Percentiles rank a stretch among this genome's conserved stretches.
Evolutionary conservation across 805 yeast genomes (phyloP).

Genomic region (Yarrowia sp.): DNA sequence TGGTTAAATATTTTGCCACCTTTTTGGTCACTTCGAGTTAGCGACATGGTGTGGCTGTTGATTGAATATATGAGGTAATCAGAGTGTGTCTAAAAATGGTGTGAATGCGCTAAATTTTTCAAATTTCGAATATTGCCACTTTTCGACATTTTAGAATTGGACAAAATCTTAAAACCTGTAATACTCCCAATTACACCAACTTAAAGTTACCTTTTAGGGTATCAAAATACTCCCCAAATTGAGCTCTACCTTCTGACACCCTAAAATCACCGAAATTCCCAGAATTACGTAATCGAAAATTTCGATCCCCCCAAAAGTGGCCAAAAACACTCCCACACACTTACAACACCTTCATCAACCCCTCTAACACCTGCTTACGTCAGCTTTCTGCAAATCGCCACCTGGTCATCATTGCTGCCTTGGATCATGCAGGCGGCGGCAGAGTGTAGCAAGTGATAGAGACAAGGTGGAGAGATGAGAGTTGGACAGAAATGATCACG

Average conservation of each 20-base stretch:
- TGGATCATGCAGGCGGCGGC: background rate
- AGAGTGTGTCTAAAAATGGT: no score
- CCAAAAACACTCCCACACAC: background rate
- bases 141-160: background rate
- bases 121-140: background rate
- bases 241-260: background rate
- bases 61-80: no score
- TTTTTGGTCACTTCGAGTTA: no score
- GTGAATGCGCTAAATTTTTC: no score
- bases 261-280: background rate
- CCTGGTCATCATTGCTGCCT: background rate
- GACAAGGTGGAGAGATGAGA: no score
- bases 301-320: no score
- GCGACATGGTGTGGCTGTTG: no score
- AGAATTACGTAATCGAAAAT: background rate
- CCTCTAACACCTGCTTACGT: no score
- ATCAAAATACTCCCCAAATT: background rate
- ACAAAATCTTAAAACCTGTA: background rate
- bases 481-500: background rate
- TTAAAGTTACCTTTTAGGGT: background rate
- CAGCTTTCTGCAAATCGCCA: background rate
- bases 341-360: background rate
- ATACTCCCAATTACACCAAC: background rate
- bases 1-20: no score
- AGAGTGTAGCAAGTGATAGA: background rate